Evolutionary conservation across 805 yeast species (phyloP), one percentile per base, ranked within the genome.

Genomic region (Pichia exigua): DNA sequence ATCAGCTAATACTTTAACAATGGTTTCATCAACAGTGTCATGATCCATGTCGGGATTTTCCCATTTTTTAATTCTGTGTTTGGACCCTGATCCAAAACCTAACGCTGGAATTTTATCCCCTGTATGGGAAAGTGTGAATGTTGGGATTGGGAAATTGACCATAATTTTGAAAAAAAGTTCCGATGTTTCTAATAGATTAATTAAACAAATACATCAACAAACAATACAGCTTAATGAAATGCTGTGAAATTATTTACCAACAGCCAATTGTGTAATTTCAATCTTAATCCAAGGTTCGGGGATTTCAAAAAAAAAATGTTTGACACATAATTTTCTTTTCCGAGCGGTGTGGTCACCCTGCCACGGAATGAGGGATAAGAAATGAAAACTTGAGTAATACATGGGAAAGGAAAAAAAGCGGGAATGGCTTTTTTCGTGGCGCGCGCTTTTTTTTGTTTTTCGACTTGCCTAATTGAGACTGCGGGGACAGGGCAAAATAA

Each of bases 31-130:
- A 5, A 61, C 45, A 10, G 62, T 50, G 27, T 55, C 62, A 38
- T 53, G 57, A 26, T 48, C 45, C 13, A 55, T 54, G 1, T 43
- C 35, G 5, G 62, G 61, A 42, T 59, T 59, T 22, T 61, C 64
- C 57, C 61, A 61, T 55, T 68, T 68, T 47, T 62, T 71, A 64
- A 53, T 63, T 58, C 65, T 69, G 77, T 83, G 81, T 58, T 76
- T 77, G 50, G 84, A 79, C 20, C 85, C 85, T n/a, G 81, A 67
- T 4, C 85, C 85, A 44, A 76, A 57, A 4, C 53, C 84, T 38
- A 80, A 54, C 2, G 75, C 73, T 8, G 75, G 75, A 46, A 73
- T 67, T 51, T 60, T 53, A 41, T 61, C 63, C 0, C 65, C 67
- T 9, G 68, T 61, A 26, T 58, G 52, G 4, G 67, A 41, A 17